A percentile compares a stretch with the other conserved stretches of the same genome.
These are phyloP conservation scores for Logfia minima DNA, from an alignment of 129 eudicot species.

Conservation along the genomic window DNA sequence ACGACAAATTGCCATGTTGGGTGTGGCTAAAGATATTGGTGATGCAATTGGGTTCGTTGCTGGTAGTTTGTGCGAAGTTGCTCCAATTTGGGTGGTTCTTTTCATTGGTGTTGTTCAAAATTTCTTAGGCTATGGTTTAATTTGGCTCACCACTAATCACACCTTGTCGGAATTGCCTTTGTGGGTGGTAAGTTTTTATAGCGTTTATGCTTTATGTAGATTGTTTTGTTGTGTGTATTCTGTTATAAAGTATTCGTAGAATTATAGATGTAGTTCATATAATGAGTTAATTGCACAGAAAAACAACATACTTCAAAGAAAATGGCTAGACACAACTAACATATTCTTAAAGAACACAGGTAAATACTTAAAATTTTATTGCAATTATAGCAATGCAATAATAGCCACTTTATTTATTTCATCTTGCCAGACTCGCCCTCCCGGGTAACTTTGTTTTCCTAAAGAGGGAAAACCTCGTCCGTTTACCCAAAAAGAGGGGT, in stretches of 20 bases:
- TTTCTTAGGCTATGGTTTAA: conserved; percentile 57
- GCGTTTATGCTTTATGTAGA: not conserved
- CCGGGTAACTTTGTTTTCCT: too few species aligned
- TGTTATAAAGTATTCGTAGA: too few species aligned
- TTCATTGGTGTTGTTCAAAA: conserved; percentile 60
- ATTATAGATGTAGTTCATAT: too few species aligned
- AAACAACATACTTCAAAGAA: too few species aligned
- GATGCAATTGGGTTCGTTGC: conserved; percentile 61
- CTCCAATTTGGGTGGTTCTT: conserved; percentile 60
- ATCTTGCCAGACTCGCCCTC: not conserved
- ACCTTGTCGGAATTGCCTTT: conserved; percentile 52
- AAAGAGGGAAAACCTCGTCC: not conserved
- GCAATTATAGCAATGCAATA: too few species aligned
- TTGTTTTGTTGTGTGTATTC: not conserved
- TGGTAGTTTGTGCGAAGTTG: conserved; percentile 53
- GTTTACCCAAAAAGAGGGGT: not conserved
- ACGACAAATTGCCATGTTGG: conserved; percentile 55
- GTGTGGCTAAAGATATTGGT: conserved; percentile 63
- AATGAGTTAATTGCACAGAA: too few species aligned
- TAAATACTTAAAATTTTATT: too few species aligned
- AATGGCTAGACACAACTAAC: too few species aligned
- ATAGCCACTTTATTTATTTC: too few species aligned
- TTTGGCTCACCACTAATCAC: conserved; percentile 48
- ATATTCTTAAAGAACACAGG: too few species aligned
- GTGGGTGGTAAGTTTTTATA: conserved; percentile 56